Evolutionary conservation across 495 filamentous ascomycete genomes (phyloP).

Genomic region (Recurvomyces mirabilis): DNA sequence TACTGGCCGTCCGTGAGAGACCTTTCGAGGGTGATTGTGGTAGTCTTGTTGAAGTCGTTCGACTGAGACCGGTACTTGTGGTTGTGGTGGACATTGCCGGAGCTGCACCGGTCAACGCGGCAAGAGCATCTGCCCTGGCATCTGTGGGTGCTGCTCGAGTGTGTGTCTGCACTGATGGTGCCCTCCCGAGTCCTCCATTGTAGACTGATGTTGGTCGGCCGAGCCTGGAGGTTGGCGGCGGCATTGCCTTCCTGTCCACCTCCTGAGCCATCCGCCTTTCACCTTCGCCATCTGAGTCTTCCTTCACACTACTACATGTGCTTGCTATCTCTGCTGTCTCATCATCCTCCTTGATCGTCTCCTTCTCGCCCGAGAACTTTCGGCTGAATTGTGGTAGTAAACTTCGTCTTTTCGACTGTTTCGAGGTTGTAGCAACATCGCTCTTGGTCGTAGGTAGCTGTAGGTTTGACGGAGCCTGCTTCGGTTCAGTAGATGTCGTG

Average conservation of each 20-base stretch:
- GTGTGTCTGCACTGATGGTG: conserved; percentile 3
- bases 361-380: conserved; percentile 3
- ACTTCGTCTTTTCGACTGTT: conserved; percentile 15
- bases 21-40: conserved; percentile 10
- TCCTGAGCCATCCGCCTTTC: conserved; percentile 6
- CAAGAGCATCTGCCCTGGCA: conserved; percentile 15
- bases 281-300: neutral
- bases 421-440: neutral
- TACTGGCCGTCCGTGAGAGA: conserved; percentile 11
- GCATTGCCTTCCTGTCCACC: conserved; percentile 13
- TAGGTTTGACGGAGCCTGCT: conserved; percentile 4
- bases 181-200: neutral
- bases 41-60: conserved; percentile 13
- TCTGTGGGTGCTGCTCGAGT: neutral
- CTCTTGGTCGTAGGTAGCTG: neutral
- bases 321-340: neutral
- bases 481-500: neutral
- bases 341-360: conserved; percentile 7
- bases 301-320: neutral
- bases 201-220: conserved; percentile 10
- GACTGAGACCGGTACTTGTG: conserved; percentile 3
- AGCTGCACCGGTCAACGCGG: conserved; percentile 7
- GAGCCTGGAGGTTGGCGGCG: conserved; percentile 11
- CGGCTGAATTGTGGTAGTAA: conserved; percentile 18
- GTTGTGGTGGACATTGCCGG: neutral